phyloP scores from a whole-genome alignment of 306 rosid species.

The Pterocarpus santalinus region DNA sequence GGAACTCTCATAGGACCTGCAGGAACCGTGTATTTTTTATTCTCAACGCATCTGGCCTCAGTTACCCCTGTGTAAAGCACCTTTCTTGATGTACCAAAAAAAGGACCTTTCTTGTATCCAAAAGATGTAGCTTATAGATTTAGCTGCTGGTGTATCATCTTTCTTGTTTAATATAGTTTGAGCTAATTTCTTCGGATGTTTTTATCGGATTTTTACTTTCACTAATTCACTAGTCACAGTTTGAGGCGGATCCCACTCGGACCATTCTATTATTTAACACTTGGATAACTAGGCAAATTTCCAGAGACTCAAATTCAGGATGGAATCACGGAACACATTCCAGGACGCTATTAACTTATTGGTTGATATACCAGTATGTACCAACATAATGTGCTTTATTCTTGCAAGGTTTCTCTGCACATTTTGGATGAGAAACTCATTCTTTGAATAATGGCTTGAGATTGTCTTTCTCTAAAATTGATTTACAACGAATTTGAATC shows the following conservation, averaged over 20 bases:
- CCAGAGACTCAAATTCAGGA: neutral
- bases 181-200: slow-evolving; percentile 28
- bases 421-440: too few species aligned
- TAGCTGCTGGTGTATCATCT: slow-evolving; percentile 41
- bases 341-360: too few species aligned
- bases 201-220: slow-evolving; percentile 14
- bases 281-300: neutral
- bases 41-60: slow-evolving; percentile 38
- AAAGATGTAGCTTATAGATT: slow-evolving; percentile 10
- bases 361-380: too few species aligned
- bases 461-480: too few species aligned
- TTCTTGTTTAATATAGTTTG: slow-evolving; percentile 44
- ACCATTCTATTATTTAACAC: neutral
- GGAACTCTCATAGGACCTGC: slow-evolving; percentile 47
- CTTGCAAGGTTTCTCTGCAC: too few species aligned
- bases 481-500: too few species aligned
- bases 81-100: neutral
- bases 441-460: too few species aligned
- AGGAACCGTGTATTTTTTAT: slow-evolving; percentile 45
- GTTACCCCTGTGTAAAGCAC: slow-evolving; percentile 55
- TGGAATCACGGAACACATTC: too few species aligned
- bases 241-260: too few species aligned
- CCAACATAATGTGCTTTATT: too few species aligned
- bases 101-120: neutral
- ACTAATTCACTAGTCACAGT: neutral